Conservation (phyloP, 176 grass and related monocot genomes). For the Oryza longistaminata region DNA sequence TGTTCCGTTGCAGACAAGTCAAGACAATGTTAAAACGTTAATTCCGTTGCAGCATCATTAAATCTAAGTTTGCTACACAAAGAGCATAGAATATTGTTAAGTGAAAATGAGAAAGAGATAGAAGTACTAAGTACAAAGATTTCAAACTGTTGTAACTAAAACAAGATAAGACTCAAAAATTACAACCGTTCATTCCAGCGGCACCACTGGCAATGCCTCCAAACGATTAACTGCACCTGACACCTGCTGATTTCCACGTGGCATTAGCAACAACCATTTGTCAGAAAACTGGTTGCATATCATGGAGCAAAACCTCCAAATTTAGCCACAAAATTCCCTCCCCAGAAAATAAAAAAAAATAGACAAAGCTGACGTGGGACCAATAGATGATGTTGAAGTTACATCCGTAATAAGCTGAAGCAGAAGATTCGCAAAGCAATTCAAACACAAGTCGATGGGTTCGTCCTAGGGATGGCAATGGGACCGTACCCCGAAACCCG, state of each 20-base stretch:
- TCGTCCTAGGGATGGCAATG: too few relatives aligned
- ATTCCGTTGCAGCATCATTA: background rate
- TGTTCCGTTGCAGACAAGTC: background rate
- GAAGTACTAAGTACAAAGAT: too few relatives aligned
- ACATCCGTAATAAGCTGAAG: background rate
- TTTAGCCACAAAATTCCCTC: background rate
- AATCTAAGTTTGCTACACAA: background rate
- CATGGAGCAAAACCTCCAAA: constrained; percentile 11
- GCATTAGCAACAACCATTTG: background rate
- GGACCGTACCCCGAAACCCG: too few relatives aligned
- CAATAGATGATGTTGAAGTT: background rate
- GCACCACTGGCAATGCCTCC: background rate
- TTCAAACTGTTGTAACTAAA: too few relatives aligned
- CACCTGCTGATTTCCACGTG: background rate
- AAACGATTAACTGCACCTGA: too few relatives aligned
- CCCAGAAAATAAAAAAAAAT: background rate
- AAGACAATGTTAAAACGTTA: background rate
- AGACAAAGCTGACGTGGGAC: background rate
- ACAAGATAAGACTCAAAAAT: too few relatives aligned
- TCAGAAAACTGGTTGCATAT: background rate
- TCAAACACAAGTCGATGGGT: too few relatives aligned
- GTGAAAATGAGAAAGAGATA: background rate
- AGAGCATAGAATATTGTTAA: background rate
- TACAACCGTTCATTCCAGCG: background rate
- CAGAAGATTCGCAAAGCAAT: background rate